Percentiles rank a stretch among this genome's conserved stretches.
phyloP scores from a whole-genome alignment of 2,329 filamentous ascomycete species.

The Aspergillus floridensis region DNA sequence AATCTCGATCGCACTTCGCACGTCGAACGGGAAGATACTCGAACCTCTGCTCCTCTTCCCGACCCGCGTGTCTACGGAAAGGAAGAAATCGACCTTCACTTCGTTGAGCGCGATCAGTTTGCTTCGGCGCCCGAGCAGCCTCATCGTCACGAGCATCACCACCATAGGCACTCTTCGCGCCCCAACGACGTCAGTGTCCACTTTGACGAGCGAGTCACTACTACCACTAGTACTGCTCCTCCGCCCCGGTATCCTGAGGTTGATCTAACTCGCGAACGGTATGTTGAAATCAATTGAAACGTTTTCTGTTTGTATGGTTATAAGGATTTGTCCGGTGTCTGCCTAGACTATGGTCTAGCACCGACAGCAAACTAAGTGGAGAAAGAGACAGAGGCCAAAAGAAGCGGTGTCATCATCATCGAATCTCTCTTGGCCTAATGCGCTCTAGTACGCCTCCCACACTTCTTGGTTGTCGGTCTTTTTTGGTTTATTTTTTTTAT shows the following conservation, averaged over 20 bases:
- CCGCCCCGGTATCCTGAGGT: slow-evolving; percentile 46
- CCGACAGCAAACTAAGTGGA: slow-evolving; percentile 19
- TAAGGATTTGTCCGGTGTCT: slow-evolving; percentile 8
- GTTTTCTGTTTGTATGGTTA: neutral
- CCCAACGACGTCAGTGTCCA: slow-evolving; percentile 12
- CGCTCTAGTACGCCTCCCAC: slow-evolving; percentile 16
- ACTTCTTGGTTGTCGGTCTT: slow-evolving; percentile 1
- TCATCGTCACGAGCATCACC: slow-evolving; percentile 31
- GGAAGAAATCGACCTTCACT: slow-evolving; percentile 84
- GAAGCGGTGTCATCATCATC: slow-evolving; percentile 24
- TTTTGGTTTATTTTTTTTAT: too few species aligned
- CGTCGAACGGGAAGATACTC: slow-evolving; percentile 98
- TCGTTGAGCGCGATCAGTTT: slow-evolving; percentile 42
- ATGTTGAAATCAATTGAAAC: slow-evolving; percentile 27
- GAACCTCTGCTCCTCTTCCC: slow-evolving; percentile 64
- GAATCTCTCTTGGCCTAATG: slow-evolving; percentile 13
- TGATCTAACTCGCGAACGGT: slow-evolving; percentile 53
- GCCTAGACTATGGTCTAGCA: neutral
- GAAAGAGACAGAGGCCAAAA: slow-evolving; percentile 12
- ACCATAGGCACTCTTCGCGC: slow-evolving; percentile 3
- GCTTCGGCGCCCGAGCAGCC: neutral
- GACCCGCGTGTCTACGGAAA: slow-evolving; percentile 66
- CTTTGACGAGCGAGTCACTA: slow-evolving; percentile 33
- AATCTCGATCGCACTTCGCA: slow-evolving; percentile 69
- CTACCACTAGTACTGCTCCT: slow-evolving; percentile 15